Percentiles rank a stretch among this genome's conserved stretches.
phyloP scores from a whole-genome alignment of 257 asterid genomes.

The Solanum neorickii region DNA sequence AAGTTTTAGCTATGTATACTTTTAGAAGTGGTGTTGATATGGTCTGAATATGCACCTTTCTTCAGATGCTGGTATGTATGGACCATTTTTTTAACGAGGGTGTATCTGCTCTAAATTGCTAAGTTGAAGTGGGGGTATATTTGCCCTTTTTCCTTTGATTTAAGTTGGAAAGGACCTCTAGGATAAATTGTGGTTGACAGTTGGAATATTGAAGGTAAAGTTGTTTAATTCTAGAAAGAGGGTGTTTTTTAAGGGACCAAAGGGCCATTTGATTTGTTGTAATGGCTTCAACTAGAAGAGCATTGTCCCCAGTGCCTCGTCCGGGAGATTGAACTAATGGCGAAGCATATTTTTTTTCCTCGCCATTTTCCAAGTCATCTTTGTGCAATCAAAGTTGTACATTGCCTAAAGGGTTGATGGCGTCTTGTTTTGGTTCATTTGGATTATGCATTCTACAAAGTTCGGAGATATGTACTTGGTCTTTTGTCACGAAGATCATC shows the following conservation, averaged over 20 bases:
- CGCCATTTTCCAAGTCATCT: slow-evolving; percentile 55
- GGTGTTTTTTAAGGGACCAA: background rate
- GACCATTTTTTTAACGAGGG: background rate
- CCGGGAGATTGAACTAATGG: slow-evolving; percentile 31
- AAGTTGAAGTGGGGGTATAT: background rate
- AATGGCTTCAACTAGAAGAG: slow-evolving; percentile 69
- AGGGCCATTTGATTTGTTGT: background rate
- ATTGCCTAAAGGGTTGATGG: slow-evolving; percentile 9
- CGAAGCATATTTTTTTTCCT: slow-evolving; percentile 42
- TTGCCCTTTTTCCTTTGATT: background rate
- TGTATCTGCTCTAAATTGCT: background rate
- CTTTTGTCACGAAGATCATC: slow-evolving; percentile 40
- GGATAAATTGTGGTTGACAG: background rate
- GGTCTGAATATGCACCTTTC: background rate
- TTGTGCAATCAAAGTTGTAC: slow-evolving; percentile 30
- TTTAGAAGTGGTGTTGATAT: background rate
- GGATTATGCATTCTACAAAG: slow-evolving; percentile 34
- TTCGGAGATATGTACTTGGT: slow-evolving; percentile 24
- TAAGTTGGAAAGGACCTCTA: background rate
- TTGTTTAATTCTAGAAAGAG: background rate
- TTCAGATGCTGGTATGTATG: background rate
- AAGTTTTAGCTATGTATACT: background rate
- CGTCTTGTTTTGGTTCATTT: slow-evolving; percentile 29
- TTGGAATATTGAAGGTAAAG: background rate
- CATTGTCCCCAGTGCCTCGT: slow-evolving; percentile 49